phyloP scores from a whole-genome alignment of 2,329 filamentous ascomycete genomes.

The Pseudogymnoascus sp. region DNA sequence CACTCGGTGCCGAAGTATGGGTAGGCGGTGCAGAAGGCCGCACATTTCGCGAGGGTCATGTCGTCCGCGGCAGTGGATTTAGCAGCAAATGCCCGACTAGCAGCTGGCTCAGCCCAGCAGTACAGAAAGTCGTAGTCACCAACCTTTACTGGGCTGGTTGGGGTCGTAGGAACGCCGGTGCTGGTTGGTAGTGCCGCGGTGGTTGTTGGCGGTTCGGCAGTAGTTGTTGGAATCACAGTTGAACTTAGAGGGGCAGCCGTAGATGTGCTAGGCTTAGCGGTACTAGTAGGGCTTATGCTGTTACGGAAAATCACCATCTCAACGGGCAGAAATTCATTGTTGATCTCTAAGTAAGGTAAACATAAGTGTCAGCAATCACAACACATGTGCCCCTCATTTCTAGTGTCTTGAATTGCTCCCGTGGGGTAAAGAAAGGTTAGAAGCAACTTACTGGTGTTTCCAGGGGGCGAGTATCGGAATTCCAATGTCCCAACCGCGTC shows the following conservation, averaged over 20 bases:
- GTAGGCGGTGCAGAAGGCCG: constrained; percentile 20
- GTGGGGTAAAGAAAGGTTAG: not conserved
- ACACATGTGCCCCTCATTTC: not conserved
- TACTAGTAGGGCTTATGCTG: constrained; percentile 1
- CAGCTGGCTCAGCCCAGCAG: constrained; percentile 20
- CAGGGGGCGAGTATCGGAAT: constrained; percentile 37
- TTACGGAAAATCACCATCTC: constrained; percentile 15
- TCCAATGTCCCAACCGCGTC: constrained; percentile 33
- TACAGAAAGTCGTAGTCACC: constrained; percentile 22
- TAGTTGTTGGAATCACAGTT: not conserved
- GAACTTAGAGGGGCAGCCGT: not conserved
- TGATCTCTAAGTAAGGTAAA: not conserved
- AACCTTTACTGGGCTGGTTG: constrained; percentile 41
- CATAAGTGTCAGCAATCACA: constrained; percentile 11
- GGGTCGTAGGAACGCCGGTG: constrained; percentile 34
- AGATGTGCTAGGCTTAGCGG: constrained; percentile 2
- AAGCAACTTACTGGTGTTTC: constrained; percentile 30
- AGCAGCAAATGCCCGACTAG: constrained; percentile 17
- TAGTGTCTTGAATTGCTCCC: not conserved
- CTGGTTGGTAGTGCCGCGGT: not conserved
- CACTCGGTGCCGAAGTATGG: constrained; percentile 26
- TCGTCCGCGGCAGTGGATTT: not conserved
- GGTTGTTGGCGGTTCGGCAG: not conserved
- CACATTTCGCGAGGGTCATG: constrained; percentile 18
- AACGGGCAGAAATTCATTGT: constrained; percentile 10